Percentiles rank a stretch among this genome's conserved stretches.
phyloP scores from a whole-genome alignment of 2,329 filamentous ascomycete species.

The Akanthomyces muscarius region DNA sequence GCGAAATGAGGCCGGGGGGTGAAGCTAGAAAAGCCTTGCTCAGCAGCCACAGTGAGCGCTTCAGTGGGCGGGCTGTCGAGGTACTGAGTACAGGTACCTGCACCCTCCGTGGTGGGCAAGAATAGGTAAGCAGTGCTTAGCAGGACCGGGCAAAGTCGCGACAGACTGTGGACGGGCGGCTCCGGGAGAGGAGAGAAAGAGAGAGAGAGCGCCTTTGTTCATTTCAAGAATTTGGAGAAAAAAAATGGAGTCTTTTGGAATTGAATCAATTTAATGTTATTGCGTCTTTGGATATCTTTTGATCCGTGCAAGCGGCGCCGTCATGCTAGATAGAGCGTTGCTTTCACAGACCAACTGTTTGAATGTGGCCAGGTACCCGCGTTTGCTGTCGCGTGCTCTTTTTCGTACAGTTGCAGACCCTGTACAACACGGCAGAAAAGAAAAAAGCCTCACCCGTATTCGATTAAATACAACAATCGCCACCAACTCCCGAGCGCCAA shows the following conservation, averaged over 20 bases:
- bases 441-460: background rate
- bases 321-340: too few relatives aligned
- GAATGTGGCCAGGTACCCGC: too few relatives aligned
- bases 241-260: constrained; percentile 1
- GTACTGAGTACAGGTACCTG: background rate
- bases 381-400: background rate
- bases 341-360: background rate
- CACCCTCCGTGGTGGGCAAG: too few relatives aligned
- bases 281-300: too few relatives aligned
- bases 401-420: too few relatives aligned
- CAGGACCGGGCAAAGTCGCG: constrained; percentile 12
- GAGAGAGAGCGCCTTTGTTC: background rate
- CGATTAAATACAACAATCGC: background rate
- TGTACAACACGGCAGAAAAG: background rate
- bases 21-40: background rate
- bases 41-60: background rate
- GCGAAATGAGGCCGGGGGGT: background rate
- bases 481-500: too few relatives aligned
- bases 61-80: background rate
- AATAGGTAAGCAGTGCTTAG: background rate
- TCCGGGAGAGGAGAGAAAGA: constrained; percentile 10
- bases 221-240: constrained; percentile 12
- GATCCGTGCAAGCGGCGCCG: too few relatives aligned
- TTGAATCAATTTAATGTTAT: background rate
- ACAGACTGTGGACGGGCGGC: constrained; percentile 8